These are phyloP conservation scores for Sclerotinia sclerotiorum DNA, from an alignment of 2,329 filamentous ascomycete genomes.

Conservation along the genomic window DNA sequence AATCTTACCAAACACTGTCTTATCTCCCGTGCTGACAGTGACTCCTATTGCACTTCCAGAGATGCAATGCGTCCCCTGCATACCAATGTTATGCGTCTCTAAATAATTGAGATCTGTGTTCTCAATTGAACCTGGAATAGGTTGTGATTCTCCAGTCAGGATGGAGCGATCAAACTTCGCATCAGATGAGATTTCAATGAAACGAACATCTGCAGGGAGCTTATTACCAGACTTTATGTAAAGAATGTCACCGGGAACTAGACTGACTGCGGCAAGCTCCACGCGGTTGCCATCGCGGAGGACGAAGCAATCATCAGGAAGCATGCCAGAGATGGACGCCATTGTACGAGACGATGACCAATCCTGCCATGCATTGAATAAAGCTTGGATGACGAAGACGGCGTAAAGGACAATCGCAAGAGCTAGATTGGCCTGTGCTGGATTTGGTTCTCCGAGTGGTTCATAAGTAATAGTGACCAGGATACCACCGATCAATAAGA, in stretches of 20 bases:
- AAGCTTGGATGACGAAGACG: conserved; percentile 67
- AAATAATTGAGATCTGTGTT: conserved; percentile 71
- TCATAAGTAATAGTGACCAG: conserved; percentile 75
- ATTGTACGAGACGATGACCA: conserved; percentile 74
- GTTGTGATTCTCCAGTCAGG: conserved; percentile 68
- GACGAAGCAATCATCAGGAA: conserved; percentile 68
- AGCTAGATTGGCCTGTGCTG: conserved; percentile 66
- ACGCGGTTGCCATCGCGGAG: conserved; percentile 57
- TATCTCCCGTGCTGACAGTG: conserved; percentile 69
- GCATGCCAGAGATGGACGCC: conserved; percentile 74
- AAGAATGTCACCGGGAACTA: conserved; percentile 71
- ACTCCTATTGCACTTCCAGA: conserved; percentile 66
- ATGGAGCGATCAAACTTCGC: conserved; percentile 73
- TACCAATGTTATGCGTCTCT: conserved; percentile 71
- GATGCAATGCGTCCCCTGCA: conserved; percentile 76
- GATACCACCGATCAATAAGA: conserved; percentile 65
- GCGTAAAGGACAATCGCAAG: conserved; percentile 69
- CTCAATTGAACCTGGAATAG: conserved; percentile 60
- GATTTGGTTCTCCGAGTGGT: conserved; percentile 65
- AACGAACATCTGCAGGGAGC: conserved; percentile 69
- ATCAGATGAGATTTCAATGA: conserved; percentile 66
- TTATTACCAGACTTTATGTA: conserved; percentile 70
- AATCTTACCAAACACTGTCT: conserved; percentile 72
- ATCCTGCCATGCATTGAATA: conserved; percentile 69
- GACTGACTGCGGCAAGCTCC: conserved; percentile 52